Base-by-base conservation (phyloP, 495 filamentous ascomycete genomes). In the Xylaria bambusicola region DNA sequence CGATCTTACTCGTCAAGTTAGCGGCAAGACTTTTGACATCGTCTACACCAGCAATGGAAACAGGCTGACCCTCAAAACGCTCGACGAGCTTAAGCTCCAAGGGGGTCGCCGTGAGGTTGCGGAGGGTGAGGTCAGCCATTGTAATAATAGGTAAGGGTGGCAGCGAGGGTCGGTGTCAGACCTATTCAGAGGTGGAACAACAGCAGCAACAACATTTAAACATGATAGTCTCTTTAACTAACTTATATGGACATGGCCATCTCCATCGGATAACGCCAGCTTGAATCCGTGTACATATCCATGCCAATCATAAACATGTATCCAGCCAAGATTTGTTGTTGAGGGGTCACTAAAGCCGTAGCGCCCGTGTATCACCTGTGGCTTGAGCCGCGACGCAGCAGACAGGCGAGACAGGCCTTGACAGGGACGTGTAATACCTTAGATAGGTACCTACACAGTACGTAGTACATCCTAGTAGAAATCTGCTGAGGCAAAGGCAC, bases 21-120 rank as follows among this genome's bases (percentile, higher is more conserved):
- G 73, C 70, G 40, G 84, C 67, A 41, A 71, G 70, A 45, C 75
- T 76, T 21, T 51, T 55, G n/a, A 62, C 54, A 26, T 62, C 62
- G 10, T 49, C 50, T 17, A 29, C 24, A 53, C 15, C 5, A 21
- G 20, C 45, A 12, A 33, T 26, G 6, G 59, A 63, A 12, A 55
- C 18, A 7, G 68, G 66, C 41, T 80, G 72, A 0, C 76, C 74
- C 62, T 77, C 83, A 66, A 92, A 92, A 57, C 84, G 88, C 71
- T 96, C 88, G 55, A 96, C 78, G 56, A 82, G 73, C 72, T 84
- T 90, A 63, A 98, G 76, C 44, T 86, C 82, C 27, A 97, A 75
- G 1, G 86, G 78, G 6, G 81, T 89, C 60, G 84, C 76, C 36
- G 92, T 93, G 56, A 97, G 80, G 70, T 98, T 98, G 63, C 93